Percentiles rank a stretch among this genome's conserved stretches.
These are phyloP conservation scores for Pyrus hybrid DNA, from an alignment of 331 rosid genomes.

Conservation along the genomic window DNA sequence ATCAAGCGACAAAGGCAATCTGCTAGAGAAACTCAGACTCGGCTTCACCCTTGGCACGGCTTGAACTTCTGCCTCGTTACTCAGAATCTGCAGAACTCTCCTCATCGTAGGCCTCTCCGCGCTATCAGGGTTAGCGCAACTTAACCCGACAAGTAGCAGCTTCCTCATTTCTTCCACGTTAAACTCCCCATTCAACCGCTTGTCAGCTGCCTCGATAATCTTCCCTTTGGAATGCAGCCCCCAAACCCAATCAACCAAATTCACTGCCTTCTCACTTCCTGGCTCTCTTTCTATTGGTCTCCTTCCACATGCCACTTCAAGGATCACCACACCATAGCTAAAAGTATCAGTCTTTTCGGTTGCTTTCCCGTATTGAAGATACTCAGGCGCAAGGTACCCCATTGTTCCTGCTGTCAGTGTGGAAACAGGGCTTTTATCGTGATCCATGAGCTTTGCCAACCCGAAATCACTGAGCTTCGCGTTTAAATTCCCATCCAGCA, in stretches of 20 bases:
- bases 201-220: conserved; percentile 56
- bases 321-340: conserved; percentile 70
- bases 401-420: conserved; percentile 77
- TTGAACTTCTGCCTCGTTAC: conserved; percentile 34
- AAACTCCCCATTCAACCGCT: conserved; percentile 51
- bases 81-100: conserved; percentile 58
- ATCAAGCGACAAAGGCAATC: conserved; percentile 46
- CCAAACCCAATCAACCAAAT: conserved; percentile 89
- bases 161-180: conserved; percentile 52
- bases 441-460: conserved; percentile 84
- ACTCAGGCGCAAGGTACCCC: conserved; percentile 90
- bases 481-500: conserved; percentile 54
- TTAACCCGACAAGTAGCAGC: conserved; percentile 54
- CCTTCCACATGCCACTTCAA: conserved; percentile 83
- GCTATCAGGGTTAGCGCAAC: conserved; percentile 71
- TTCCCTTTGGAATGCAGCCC: conserved; percentile 57
- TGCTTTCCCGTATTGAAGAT: conserved; percentile 79
- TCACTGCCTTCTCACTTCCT: conserved; percentile 45
- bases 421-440: conserved; percentile 76
- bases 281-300: conserved; percentile 66
- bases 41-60: conserved; percentile 61
- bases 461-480: conserved; percentile 78
- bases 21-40: conserved; percentile 47
- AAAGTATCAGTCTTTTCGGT: conserved; percentile 72
- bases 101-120: conserved; percentile 63